Evolutionary conservation across 306 rosid species (phyloP), one percentile per base, ranked within the genome.

Genomic region (Lathyrus sativus): DNA sequence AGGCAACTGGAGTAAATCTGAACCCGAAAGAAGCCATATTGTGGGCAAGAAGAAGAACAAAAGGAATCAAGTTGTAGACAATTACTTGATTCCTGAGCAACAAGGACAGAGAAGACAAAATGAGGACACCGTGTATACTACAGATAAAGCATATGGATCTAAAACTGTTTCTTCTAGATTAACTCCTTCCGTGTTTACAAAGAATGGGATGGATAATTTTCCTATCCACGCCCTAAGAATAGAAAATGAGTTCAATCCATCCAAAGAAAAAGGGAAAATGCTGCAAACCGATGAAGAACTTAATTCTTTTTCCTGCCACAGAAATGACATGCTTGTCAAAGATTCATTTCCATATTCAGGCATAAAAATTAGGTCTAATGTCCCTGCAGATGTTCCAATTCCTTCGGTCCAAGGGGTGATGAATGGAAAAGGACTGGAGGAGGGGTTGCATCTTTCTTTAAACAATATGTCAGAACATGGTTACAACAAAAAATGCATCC

Each of bases 401-500:
- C 80, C 79, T 67, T 65, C 67, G 11, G 76, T 49, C 62, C 86
- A 79, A 63, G 84, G 85, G 75, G 62, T 68, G 68, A 42, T 74
- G 44, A 49, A 72, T 56, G 83, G 73, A 51, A 82, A 83, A 60
- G 88, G 82, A 70, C 55, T 62, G 79, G 81, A 78, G 62, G 84
- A 85, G 67, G 92, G 87, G 59, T 75, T 76, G 75, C 83, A 78
- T 74, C 89, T 84, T 88, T 88, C 97, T 72, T 79, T 87, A 29
- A 82, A 87, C 56, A 83, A 77, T 73, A 54, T 75, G 76, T 76
- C 78, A 54, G 53, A 76, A 53, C 71, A 79, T 44, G 85, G 75
- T 79, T 85, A 62, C 81, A 84, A 71, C 84, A 70, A 59, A 59
- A 84, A 76, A 54, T 68, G 58, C 68, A 66, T 75, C 86, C 85